phyloP scores from a whole-genome alignment of 208 protist genomes.

The Trypanosoma cruzi region DNA sequence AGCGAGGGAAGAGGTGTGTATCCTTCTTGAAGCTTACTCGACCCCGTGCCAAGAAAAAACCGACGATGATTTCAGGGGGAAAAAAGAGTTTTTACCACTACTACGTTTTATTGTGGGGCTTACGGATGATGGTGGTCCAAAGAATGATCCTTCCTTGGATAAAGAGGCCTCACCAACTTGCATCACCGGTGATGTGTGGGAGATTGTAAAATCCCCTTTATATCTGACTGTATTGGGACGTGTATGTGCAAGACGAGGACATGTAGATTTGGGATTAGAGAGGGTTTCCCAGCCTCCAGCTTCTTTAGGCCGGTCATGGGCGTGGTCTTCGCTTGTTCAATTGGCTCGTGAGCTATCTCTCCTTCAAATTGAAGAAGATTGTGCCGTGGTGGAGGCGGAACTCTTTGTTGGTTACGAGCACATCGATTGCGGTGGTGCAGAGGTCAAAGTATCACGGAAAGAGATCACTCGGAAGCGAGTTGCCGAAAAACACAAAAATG shows the following conservation, averaged over 20 bases:
- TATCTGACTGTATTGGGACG: background rate
- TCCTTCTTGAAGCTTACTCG: constrained; percentile 11
- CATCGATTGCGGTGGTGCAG: background rate
- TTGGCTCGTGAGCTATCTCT: background rate
- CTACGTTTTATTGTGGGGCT: constrained; percentile 21
- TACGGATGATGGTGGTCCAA: background rate
- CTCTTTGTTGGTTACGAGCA: constrained; percentile 1
- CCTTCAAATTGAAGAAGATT: constrained; percentile 20
- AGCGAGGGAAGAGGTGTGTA: constrained; percentile 5
- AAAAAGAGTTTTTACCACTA: constrained; percentile 14
- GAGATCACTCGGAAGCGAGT: constrained; percentile 13
- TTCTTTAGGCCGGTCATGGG: background rate
- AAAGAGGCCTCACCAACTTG: background rate
- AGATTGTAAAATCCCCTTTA: constrained; percentile 17
- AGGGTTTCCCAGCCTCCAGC: background rate
- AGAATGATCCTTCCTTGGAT: background rate
- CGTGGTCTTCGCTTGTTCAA: constrained; percentile 19
- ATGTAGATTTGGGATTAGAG: background rate
- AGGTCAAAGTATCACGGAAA: background rate
- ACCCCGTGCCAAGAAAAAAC: background rate
- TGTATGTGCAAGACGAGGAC: background rate
- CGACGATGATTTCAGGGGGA: background rate
- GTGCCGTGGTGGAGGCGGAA: constrained; percentile 24
- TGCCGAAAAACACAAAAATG: constrained; percentile 24
- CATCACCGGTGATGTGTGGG: constrained; percentile 17